These are phyloP conservation scores for Trypanosoma scelopori DNA, from an alignment of 208 protist genomes.

Conservation along the genomic window DNA sequence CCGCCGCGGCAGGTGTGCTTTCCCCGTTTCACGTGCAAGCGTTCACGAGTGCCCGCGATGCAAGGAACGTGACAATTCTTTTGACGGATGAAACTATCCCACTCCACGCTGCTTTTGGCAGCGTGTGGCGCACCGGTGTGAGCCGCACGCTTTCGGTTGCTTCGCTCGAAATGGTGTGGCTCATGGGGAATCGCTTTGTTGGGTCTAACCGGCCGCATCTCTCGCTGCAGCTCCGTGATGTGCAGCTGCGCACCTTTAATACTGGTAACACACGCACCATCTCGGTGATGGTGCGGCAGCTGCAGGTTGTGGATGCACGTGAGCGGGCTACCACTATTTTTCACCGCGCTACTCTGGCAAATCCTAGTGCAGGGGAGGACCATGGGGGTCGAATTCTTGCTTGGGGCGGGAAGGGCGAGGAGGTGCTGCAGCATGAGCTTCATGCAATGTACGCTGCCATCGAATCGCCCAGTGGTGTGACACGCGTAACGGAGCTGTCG, in stretches of 20 bases:
- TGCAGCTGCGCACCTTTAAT: constrained; percentile 46
- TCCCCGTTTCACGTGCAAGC: constrained; percentile 56
- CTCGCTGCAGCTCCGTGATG: constrained; percentile 49
- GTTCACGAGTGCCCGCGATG: constrained; percentile 53
- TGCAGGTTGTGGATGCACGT: constrained; percentile 68
- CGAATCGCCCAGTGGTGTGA: constrained; percentile 60
- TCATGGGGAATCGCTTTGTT: constrained; percentile 20
- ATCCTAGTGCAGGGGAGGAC: not conserved
- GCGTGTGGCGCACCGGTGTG: constrained; percentile 39
- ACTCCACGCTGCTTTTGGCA: constrained; percentile 41
- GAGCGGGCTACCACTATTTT: constrained; percentile 32
- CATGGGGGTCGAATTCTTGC: constrained; percentile 4
- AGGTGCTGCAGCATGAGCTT: constrained; percentile 30
- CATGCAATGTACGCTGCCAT: constrained; percentile 38
- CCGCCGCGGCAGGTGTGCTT: constrained; percentile 10
- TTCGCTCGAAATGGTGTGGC: constrained; percentile 49
- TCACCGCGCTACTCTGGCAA: constrained; percentile 49
- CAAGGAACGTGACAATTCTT: constrained; percentile 56
- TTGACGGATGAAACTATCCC: constrained; percentile 54
- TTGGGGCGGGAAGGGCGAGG: constrained; percentile 7
- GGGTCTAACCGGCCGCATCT: constrained; percentile 25
- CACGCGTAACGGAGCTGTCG: constrained; percentile 57
- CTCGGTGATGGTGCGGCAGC: constrained; percentile 48
- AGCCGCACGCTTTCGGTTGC: constrained; percentile 38
- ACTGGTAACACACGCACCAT: constrained; percentile 52